Percentiles rank a stretch among this genome's conserved stretches.
Evolutionary conservation across 345 rosid species (phyloP).

Genomic region (Abelmoschus esculentus): DNA sequence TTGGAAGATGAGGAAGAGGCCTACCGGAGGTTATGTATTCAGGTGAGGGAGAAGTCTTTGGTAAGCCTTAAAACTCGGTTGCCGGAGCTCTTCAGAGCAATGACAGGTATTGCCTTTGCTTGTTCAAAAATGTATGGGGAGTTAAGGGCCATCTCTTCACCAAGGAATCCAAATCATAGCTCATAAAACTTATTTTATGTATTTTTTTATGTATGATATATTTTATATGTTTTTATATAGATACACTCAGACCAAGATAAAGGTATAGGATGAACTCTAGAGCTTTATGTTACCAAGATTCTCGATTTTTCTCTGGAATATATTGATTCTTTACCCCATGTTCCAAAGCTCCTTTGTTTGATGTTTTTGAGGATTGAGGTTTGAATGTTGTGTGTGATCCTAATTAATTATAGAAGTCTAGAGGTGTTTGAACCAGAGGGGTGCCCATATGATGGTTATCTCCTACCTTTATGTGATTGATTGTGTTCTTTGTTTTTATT

Average conservation of each 20-base stretch:
- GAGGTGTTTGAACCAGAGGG: not conserved
- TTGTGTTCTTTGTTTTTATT: not conserved
- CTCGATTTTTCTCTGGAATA: not conserved
- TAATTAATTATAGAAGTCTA: not conserved
- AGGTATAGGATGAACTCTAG: not conserved
- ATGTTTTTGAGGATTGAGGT: not conserved
- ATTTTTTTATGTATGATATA: not conserved
- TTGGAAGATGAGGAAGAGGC: constrained; percentile 66
- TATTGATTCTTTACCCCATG: no score
- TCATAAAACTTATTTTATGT: not conserved
- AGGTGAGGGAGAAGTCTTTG: constrained; percentile 81
- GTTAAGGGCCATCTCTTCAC: constrained; percentile 18
- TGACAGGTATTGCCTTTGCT: constrained; percentile 41
- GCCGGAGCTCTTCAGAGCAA: constrained; percentile 64
- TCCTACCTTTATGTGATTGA: not conserved
- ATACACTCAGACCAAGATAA: not conserved
- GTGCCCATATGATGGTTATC: not conserved
- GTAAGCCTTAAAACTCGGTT: constrained; percentile 54
- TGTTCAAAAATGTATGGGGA: constrained; percentile 44
- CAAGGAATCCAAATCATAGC: constrained; percentile 8
- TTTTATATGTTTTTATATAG: not conserved
- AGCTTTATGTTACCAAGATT: not conserved
- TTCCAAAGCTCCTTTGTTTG: not conserved
- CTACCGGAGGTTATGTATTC: constrained; percentile 43
- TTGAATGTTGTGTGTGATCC: not conserved